phyloP scores from a whole-genome alignment of 1,284 basidiomycete genomes.

The Tilletiopsis washingtonensis region DNA sequence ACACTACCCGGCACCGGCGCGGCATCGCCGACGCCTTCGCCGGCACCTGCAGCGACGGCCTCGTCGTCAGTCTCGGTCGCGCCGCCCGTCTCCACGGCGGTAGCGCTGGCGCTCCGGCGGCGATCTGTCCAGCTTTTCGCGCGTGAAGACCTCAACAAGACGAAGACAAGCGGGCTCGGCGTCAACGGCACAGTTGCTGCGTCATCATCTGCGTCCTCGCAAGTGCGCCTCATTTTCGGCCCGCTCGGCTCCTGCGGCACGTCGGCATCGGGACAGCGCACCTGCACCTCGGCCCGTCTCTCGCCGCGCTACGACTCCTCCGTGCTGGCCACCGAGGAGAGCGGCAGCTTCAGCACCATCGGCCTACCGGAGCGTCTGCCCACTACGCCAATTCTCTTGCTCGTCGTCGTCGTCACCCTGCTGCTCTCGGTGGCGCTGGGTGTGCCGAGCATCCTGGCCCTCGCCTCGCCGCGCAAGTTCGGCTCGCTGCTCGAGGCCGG shows the following conservation, averaged over 20 bases:
- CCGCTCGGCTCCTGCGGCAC: slow-evolving; percentile 1
- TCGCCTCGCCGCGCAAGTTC: not conserved
- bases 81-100: too few species aligned
- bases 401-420: not conserved
- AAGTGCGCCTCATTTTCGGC: not conserved
- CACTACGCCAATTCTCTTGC: not conserved
- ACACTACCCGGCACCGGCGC: too few species aligned
- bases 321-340: not conserved
- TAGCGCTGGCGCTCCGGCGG: too few species aligned
- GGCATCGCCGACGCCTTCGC: too few species aligned
- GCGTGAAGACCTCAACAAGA: too few species aligned
- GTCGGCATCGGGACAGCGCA: not conserved
- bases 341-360: not conserved
- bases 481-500: not conserved
- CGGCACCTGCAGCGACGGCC: too few species aligned
- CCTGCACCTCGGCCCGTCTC: slow-evolving; percentile 1
- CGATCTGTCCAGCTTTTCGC: too few species aligned
- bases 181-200: too few species aligned
- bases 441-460: not conserved
- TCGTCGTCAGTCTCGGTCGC: too few species aligned
- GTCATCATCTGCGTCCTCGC: too few species aligned
- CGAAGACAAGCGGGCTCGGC: too few species aligned
- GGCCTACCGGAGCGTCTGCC: not conserved
- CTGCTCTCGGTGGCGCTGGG: not conserved
- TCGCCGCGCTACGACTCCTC: not conserved